These are phyloP conservation scores for Backusella australiensis DNA, from an alignment of 192 early-diverging fungal genomes.

Conservation along the genomic window DNA sequence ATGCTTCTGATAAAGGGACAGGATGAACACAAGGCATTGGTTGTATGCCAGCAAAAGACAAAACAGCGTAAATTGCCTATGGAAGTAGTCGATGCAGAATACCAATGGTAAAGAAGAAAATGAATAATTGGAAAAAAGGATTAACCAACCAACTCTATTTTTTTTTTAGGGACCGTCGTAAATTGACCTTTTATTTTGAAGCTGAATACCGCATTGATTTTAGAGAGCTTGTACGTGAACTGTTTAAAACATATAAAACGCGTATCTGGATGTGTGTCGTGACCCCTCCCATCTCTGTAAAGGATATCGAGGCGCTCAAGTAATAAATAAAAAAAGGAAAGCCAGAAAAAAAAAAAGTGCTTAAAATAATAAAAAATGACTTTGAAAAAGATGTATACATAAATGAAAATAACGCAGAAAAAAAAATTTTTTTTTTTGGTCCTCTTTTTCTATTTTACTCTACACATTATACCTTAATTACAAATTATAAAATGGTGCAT, in stretches of 20 bases:
- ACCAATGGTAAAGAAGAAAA: constrained; percentile 74
- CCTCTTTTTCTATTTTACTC: background rate
- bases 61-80: constrained; percentile 89
- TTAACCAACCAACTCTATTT: background rate
- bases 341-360: background rate
- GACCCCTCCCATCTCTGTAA: constrained; percentile 3
- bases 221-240: constrained; percentile 90
- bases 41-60: constrained; percentile 87
- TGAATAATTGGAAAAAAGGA: background rate
- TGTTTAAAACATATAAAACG: constrained; percentile 98
- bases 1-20: constrained; percentile 77
- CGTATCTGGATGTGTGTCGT: constrained; percentile 87
- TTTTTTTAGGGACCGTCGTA: constrained; percentile 79
- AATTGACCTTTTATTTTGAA: constrained; percentile 95
- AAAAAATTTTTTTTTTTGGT: background rate
- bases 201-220: constrained; percentile 97
- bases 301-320: background rate
- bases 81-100: constrained; percentile 97
- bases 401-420: background rate
- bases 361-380: background rate
- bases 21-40: constrained; percentile 88
- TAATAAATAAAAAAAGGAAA: background rate
- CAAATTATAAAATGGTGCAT: background rate
- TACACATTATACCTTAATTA: background rate
- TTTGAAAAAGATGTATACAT: background rate